These are phyloP conservation scores for Nidularia pulvinata DNA, from an alignment of 768 basidiomycete genomes.

Conservation along the genomic window DNA sequence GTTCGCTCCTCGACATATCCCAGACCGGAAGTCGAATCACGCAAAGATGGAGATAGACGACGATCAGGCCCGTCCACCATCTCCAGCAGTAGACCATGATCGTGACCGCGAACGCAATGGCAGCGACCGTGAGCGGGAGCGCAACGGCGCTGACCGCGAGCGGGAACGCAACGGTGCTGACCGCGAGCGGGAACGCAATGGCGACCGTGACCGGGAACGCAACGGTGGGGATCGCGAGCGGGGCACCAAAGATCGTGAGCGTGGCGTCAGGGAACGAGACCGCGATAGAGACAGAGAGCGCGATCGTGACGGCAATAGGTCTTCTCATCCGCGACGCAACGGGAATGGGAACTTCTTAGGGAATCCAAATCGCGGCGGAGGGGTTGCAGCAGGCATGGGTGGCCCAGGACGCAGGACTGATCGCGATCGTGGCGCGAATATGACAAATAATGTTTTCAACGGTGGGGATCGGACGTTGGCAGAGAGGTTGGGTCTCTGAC, in stretches of 20 bases:
- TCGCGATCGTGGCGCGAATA: conserved; percentile 22
- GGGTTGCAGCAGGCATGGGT: conserved; percentile 29
- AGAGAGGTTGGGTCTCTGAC: conserved; percentile 79
- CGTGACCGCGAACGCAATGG: conserved; percentile 16
- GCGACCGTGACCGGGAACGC: conserved; percentile 21
- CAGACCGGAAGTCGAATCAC: conserved; percentile 16
- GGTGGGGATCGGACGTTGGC: conserved; percentile 79
- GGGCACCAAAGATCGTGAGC: too few species aligned
- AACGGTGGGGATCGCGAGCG: conserved; percentile 5
- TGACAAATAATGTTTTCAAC: conserved; percentile 25
- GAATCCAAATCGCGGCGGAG: conserved; percentile 27
- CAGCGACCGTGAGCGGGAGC: conserved; percentile 18
- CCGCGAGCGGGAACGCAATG: conserved; percentile 21
- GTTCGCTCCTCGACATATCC: conserved; percentile 13
- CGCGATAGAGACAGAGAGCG: conserved; percentile 20
- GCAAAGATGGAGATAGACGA: conserved; percentile 61
- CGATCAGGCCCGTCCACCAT: conserved; percentile 40
- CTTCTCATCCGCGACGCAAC: conserved; percentile 21
- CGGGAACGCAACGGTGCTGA: conserved; percentile 12
- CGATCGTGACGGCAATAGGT: conserved; percentile 14
- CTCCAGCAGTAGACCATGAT: conserved; percentile 21
- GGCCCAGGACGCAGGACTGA: conserved; percentile 27
- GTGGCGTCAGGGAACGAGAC: too few species aligned
- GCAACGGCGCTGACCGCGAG: conserved; percentile 19
- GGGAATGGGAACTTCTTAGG: conserved; percentile 40